phyloP scores from a whole-genome alignment of 2,329 filamentous ascomycete species.

The Cladosporium sp. region DNA sequence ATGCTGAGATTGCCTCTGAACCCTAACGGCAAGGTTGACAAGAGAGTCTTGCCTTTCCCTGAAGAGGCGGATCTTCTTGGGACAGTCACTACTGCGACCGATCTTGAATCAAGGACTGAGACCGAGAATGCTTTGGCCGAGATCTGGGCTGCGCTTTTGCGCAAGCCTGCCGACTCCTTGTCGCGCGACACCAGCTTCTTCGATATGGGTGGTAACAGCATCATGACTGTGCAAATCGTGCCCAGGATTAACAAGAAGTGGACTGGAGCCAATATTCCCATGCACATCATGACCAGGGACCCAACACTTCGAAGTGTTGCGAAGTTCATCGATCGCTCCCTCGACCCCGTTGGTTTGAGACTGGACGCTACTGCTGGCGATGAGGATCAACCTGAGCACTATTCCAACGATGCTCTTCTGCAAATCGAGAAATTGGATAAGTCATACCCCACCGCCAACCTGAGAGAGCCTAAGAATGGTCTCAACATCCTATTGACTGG shows the following conservation, averaged over 20 bases:
- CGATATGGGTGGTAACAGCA: slow-evolving; percentile 74
- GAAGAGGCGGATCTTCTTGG: slow-evolving; percentile 64
- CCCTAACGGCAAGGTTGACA: slow-evolving; percentile 81
- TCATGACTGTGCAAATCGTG: slow-evolving; percentile 77
- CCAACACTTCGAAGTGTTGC: slow-evolving; percentile 59
- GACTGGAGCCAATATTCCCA: slow-evolving; percentile 61
- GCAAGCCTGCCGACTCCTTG: slow-evolving; percentile 61
- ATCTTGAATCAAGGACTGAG: slow-evolving; percentile 47
- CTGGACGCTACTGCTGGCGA: slow-evolving; percentile 45
- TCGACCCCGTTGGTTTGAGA: slow-evolving; percentile 46
- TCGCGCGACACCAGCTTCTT: slow-evolving; percentile 65
- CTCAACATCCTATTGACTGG: slow-evolving; percentile 71
- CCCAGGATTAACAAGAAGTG: slow-evolving; percentile 62
- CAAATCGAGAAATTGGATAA: slow-evolving; percentile 45
- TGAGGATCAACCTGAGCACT: slow-evolving; percentile 48
- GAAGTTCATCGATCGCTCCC: slow-evolving; percentile 47
- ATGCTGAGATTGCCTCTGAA: slow-evolving; percentile 72
- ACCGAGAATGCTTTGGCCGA: slow-evolving; percentile 65
- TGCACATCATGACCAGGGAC: slow-evolving; percentile 63
- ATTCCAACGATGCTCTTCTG: slow-evolving; percentile 51
- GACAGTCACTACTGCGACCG: slow-evolving; percentile 42
- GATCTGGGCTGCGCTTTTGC: slow-evolving; percentile 70
- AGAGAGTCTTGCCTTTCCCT: slow-evolving; percentile 73
- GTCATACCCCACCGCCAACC: slow-evolving; percentile 20
- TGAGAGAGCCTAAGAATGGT: slow-evolving; percentile 24